Evolutionary conservation across 2,329 filamentous ascomycete species (phyloP), one percentile per base, ranked within the genome.

Genomic region (Neopestalotiopsis rosae): DNA sequence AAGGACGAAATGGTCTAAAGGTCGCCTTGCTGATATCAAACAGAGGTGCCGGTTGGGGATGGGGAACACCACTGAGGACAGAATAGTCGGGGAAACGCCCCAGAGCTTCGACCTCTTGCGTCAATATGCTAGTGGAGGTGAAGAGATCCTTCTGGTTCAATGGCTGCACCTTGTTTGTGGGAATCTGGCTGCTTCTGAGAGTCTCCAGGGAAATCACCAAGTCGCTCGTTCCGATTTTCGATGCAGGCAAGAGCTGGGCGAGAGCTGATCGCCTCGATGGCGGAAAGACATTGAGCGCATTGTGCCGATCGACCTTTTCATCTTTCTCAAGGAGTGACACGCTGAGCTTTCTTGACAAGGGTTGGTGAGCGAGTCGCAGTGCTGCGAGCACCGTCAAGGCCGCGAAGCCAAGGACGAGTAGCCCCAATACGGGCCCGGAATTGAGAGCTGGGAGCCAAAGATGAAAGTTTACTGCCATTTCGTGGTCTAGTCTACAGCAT

Each of bases 51-150:
- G 91, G 84, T 9, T 83, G 72, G 0, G 94, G 94, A 61, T 92
- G 80, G 1, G 92, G 92, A 4, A 97, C 90, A 5, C 92, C 94
- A 63, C 91, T 93, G 12, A 97, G 81, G 2, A 85, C 81, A 5
- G 93, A 88, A 78, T 97, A 97, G 76, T 95, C 90, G 0, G 94
- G 93, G 68, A 97, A 97, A 72, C 92, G 86, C 0, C 93, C 93
- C 1, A 97, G 81, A 0, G 86, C 85, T 67, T 87, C 87, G 71
- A 97, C 86, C 68, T 97, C 93, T 2, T 86, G 84, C 0, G 91
- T 84, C 0, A 91, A 91, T 74, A 95, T 91, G 1, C 91, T 92
- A 30, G 69, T 70, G 4, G 66, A 62, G 12, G 69, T 70, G 45
- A 65, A 68, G 20, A 58, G 63, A 42, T 66, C 58, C 20, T 65